Percentiles rank a stretch among this genome's conserved stretches.
Evolutionary conservation across 257 asterid species (phyloP).

Genomic region (Ballota nigra): DNA sequence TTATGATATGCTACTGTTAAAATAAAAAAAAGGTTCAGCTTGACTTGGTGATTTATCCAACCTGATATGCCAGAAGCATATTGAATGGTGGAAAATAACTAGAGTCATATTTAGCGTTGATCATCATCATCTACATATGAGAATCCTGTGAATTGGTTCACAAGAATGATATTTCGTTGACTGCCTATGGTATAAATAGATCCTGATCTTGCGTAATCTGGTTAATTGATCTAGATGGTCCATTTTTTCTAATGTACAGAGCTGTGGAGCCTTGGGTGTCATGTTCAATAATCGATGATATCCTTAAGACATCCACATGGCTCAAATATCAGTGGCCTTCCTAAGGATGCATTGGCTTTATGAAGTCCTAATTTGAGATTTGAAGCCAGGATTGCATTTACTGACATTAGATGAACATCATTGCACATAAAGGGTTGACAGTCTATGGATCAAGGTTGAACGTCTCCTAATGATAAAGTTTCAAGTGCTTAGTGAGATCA

Average conservation of each 20-base stretch:
- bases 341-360: not conserved
- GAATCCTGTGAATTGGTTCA: not conserved
- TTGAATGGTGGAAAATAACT: not conserved
- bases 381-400: not conserved
- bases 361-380: not conserved
- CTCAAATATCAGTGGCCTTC: not conserved
- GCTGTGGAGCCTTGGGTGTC: not conserved
- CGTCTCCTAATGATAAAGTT: not conserved
- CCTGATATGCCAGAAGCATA: no score
- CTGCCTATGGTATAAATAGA: not conserved
- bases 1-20: not conserved
- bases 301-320: no score
- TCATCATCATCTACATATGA: not conserved
- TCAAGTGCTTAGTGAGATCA: not conserved
- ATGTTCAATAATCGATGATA: not conserved
- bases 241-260: not conserved
- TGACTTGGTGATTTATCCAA: not conserved
- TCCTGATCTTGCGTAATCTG: not conserved
- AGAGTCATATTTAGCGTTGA: not conserved
- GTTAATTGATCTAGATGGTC: not conserved
- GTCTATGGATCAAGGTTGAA: not conserved
- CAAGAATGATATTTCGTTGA: constrained; percentile 5
- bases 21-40: no score
- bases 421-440: not conserved
- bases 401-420: not conserved